Base-by-base conservation (phyloP, 129 eudicot genomes). In the Kitagawia praeruptora region DNA sequence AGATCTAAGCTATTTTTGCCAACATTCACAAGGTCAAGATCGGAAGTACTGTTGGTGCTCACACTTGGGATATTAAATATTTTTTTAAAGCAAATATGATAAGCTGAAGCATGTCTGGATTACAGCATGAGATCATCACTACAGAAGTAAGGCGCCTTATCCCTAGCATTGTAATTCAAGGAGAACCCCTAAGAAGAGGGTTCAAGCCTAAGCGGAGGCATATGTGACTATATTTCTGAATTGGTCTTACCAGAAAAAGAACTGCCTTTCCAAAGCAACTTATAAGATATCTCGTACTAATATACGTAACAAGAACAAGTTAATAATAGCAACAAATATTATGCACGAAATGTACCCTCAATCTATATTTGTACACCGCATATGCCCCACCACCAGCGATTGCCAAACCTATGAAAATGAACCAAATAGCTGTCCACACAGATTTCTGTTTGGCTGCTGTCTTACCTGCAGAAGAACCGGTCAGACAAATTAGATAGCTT, bases 361-460 rank as follows among this genome's bases (percentile, higher is more conserved):
- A 81, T 79, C 96, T 89, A 80, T 92, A 87, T 70, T 90, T 96
- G 91, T 90, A 96, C 49, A 92, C 81, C 25, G 86, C 84, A 84
- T 92, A 96, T 19, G 87, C 97, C 25, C 91, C 94, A 37, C 83
- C 87, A 75, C 86, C 87, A 84, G 92, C 91, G 81, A 89, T 41
- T 70, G 84, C 91, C 80, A 95, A 78, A 51, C 89, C 94, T 45
- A 95, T 80, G 78, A 90, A 34, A 67, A 92, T 87, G 70, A 88
- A 76, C 96, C 97, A 96, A 75, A 91, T 83, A 77, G 95, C 97
- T 4, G 89, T 81, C 99, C 98, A 90, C 27, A 85, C 84, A 12
- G 92, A 89, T 79, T 81, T 92, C 40, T 77, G 84, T 82, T 87
- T 86, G 41, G 90, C 81, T 75, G 85, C 79, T 34, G 87, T 71